Conservation (phyloP, 495 filamentous ascomycete species). For the Hypoxylon crocopeplum region DNA sequence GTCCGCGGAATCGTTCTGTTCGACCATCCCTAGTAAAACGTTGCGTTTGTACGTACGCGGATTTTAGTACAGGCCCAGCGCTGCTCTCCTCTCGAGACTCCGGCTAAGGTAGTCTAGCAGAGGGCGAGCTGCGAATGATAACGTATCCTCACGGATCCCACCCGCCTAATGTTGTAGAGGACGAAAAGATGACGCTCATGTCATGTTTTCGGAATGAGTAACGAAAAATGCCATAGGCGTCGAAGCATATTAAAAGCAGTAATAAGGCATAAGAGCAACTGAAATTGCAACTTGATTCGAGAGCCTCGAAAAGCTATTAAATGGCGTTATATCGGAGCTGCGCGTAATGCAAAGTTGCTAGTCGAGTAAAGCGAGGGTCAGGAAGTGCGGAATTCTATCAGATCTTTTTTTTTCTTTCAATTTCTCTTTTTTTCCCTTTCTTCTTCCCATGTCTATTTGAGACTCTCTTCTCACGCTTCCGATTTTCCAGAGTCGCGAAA, state of each 20-base stretch:
- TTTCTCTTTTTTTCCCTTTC: neutral
- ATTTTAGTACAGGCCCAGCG: conserved; percentile 1
- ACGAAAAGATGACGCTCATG: neutral
- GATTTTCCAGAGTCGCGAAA: neutral
- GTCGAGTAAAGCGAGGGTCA: neutral
- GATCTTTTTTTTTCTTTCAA: neutral
- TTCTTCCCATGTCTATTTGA: neutral
- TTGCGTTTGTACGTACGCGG: conserved; percentile 3
- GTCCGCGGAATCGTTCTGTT: neutral
- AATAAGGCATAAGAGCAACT: conserved; percentile 1
- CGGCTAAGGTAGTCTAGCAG: neutral
- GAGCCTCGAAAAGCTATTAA: no score
- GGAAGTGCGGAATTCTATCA: no score
- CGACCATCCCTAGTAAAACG: conserved; percentile 3
- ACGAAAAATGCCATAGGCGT: neutral
- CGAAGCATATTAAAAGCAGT: conserved; percentile 13
- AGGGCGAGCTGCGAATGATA: neutral
- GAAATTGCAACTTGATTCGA: no score
- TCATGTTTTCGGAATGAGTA: neutral
- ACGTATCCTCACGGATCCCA: conserved; percentile 35
- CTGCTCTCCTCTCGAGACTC: neutral
- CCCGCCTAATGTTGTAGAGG: conserved; percentile 2
- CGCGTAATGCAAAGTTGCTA: neutral
- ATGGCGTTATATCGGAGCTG: neutral
- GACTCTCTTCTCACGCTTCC: neutral